Conservation (phyloP, 2,329 filamentous ascomycete genomes). For the Stagonosporopsis rhizophila region DNA sequence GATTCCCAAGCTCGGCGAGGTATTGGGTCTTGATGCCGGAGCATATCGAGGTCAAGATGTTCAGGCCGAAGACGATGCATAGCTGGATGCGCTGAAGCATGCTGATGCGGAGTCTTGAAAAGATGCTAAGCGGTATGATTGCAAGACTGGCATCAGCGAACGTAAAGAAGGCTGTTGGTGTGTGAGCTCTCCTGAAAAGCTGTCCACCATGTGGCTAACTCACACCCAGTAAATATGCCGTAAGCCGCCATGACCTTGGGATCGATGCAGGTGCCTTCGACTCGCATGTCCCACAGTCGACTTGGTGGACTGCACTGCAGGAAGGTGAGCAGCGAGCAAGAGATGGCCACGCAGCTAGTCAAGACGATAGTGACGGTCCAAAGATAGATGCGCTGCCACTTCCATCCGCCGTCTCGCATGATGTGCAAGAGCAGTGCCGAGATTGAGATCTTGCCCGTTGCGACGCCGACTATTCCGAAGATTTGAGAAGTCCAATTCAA, state of each 20-base stretch:
- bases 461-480: slow-evolving; percentile 10
- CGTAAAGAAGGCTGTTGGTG: slow-evolving; percentile 3
- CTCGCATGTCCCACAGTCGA: slow-evolving; percentile 6
- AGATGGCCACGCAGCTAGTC: slow-evolving; percentile 5
- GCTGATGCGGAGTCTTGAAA: slow-evolving; percentile 6
- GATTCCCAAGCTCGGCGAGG: slow-evolving; percentile 3
- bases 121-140: slow-evolving; percentile 8
- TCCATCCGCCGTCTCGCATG: slow-evolving; percentile 8
- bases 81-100: slow-evolving; percentile 4
- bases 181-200: background rate
- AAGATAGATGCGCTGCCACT: slow-evolving; percentile 11
- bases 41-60: slow-evolving; percentile 12
- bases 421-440: slow-evolving; percentile 2
- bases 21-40: slow-evolving; percentile 16
- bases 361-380: slow-evolving; percentile 9
- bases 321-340: slow-evolving; percentile 13
- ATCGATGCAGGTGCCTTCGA: slow-evolving; percentile 4
- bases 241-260: slow-evolving; percentile 5
- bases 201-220: background rate
- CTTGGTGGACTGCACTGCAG: slow-evolving; percentile 4
- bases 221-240: slow-evolving; percentile 11
- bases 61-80: slow-evolving; percentile 13
- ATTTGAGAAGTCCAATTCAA: slow-evolving; percentile 10
- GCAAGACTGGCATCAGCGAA: slow-evolving; percentile 10
- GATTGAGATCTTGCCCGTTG: slow-evolving; percentile 7